A percentile compares a stretch with the other conserved stretches of the same genome.
Evolutionary conservation across 176 grass and related monocot genomes (phyloP).

Genomic region (Carex littledalei): DNA sequence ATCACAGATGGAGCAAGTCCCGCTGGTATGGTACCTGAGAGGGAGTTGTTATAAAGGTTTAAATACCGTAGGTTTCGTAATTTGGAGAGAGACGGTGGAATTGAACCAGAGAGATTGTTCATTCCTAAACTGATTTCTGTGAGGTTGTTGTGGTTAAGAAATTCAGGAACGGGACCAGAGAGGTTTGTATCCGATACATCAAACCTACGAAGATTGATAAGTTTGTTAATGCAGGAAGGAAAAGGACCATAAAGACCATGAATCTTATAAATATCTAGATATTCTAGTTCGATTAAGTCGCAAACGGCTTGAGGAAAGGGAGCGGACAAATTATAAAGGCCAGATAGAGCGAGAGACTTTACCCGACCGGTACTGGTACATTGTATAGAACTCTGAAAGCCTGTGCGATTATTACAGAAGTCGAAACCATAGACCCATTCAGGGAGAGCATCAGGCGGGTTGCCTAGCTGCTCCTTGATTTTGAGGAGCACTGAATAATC

Average conservation of each 20-base stretch:
- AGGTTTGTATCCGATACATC: neutral
- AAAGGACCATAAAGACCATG: neutral
- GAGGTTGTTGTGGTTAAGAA: neutral
- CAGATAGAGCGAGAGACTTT: too few species aligned
- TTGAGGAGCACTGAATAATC: too few species aligned
- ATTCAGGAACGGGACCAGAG: neutral
- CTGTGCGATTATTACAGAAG: too few species aligned
- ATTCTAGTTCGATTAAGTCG: neutral
- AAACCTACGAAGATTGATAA: neutral
- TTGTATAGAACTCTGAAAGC: too few species aligned
- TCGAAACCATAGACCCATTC: too few species aligned
- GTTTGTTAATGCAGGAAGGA: slow-evolving; percentile 5
- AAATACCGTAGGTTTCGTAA: neutral
- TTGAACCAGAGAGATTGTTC: neutral
- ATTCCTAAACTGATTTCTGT: neutral
- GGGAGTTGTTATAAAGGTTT: neutral
- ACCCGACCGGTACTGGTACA: too few species aligned
- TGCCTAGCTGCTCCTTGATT: too few species aligned
- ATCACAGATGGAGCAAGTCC: neutral
- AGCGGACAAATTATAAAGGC: too few species aligned
- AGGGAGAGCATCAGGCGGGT: too few species aligned
- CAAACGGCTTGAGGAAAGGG: neutral
- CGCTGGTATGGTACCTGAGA: neutral
- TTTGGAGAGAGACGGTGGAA: neutral
- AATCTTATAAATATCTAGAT: neutral